Base-by-base conservation (phyloP, 2,329 filamentous ascomycete species). In the Trichoderma gracile region DNA sequence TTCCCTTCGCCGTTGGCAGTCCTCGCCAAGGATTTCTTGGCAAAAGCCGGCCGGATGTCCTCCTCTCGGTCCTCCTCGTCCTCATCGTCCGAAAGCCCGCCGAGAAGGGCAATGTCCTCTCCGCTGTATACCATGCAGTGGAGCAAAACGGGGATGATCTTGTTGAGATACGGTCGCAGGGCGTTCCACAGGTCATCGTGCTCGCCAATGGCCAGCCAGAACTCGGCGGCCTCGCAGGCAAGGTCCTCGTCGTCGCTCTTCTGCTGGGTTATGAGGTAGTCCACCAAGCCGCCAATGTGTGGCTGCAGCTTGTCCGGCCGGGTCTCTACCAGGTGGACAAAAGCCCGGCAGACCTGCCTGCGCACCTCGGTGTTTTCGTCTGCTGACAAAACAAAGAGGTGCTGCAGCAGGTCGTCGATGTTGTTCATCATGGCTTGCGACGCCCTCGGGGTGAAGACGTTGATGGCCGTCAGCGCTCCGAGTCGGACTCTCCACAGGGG, bases 101-200 rank as follows among this genome's bases (percentile, higher is more conserved):
- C 93, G 8, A 98, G 81, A 57, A 93, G 82, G 40, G 91, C 84
- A 70, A 97, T 95, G 69, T 98, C 95, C 70, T 99, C 95, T 68
- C 95, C 92, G 71, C 90, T 91, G 76, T 98, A 99, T 1, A 98
- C 88, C 94, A 99, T 99, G 74, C 92, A 96, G 69, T 95, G 88
- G 8, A 99, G 84, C 58, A 99, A 80, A 1, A 97, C 90, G 0
- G 95, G 95, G 33, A 99, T 89, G 68, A 98, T 94, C 75, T 91
- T 91, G 69, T 85, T 78, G 63, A 98, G 85, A 73, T 91, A 91
- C 0, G 93, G 93, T 9, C 84, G 87, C 52, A 99, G 81, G 0
- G 87, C 84, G 69, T 87, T 84, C 80, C 92, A 92, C 60, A 98
- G 80, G 65, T 89, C 86, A 47, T 91, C 86, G 73, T 97, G 92